Conservation (phyloP, 2,329 filamentous ascomycete genomes). For the Microdochium nivale region DNA sequence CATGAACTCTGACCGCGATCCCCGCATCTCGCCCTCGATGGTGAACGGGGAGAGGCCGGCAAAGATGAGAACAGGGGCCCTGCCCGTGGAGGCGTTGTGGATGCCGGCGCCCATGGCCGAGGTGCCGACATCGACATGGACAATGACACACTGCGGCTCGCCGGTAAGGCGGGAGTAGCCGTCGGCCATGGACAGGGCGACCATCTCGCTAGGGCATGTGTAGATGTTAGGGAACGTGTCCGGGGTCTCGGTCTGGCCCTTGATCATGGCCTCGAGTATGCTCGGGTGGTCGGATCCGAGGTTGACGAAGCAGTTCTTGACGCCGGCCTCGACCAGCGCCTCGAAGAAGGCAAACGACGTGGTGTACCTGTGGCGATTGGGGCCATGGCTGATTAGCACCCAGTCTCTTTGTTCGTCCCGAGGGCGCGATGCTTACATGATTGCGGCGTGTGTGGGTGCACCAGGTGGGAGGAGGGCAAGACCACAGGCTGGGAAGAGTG, state of each 20-base stretch:
- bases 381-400: too few relatives aligned
- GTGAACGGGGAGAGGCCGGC: constrained; percentile 72
- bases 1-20: constrained; percentile 77
- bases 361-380: too few relatives aligned
- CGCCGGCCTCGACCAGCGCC: constrained; percentile 25
- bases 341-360: constrained; percentile 62
- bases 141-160: constrained; percentile 67
- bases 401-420: too few relatives aligned
- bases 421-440: too few relatives aligned
- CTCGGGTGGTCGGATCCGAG: constrained; percentile 66
- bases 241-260: constrained; percentile 59
- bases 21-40: constrained; percentile 67
- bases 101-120: constrained; percentile 71
- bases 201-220: constrained; percentile 81
- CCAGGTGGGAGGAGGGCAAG: too few relatives aligned
- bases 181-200: constrained; percentile 77
- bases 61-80: constrained; percentile 69
- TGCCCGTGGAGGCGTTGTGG: constrained; percentile 69
- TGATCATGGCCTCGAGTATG: constrained; percentile 74
- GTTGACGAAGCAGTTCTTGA: constrained; percentile 46
- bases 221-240: constrained; percentile 63
- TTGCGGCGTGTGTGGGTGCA: too few relatives aligned
- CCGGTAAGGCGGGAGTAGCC: constrained; percentile 67
- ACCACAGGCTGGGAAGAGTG: too few relatives aligned
- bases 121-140: constrained; percentile 76